Evolutionary conservation across 2,329 filamentous ascomycete species (phyloP).

Genomic region (Fusarium drepaniforme): DNA sequence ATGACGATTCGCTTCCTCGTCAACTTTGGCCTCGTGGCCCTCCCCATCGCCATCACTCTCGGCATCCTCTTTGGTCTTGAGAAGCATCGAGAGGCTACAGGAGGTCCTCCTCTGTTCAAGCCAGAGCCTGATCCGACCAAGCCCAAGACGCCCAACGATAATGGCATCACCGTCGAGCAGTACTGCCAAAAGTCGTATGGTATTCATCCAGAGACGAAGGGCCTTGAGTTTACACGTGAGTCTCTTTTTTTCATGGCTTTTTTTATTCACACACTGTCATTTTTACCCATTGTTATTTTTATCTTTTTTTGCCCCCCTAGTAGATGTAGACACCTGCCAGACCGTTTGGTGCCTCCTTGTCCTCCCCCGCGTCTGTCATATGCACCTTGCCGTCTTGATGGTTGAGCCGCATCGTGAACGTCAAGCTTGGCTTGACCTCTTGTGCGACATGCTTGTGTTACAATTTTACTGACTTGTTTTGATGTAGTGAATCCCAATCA

Average conservation of each 20-base stretch:
- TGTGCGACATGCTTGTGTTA: not conserved
- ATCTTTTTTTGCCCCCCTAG: not conserved
- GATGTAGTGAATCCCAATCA: constrained; percentile 68
- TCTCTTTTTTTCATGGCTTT: constrained; percentile 5
- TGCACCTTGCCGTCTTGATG: not conserved
- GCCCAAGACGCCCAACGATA: constrained; percentile 33
- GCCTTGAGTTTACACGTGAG: constrained; percentile 62
- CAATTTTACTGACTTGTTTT: constrained; percentile 26
- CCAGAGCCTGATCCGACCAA: constrained; percentile 32
- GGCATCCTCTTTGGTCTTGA: constrained; percentile 64
- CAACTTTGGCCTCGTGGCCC: constrained; percentile 62
- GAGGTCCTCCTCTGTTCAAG: constrained; percentile 59
- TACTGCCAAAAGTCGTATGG: constrained; percentile 49
- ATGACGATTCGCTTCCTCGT: constrained; percentile 59
- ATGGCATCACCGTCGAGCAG: constrained; percentile 32
- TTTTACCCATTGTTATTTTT: constrained; percentile 1
- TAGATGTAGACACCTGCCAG: not conserved
- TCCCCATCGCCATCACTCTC: constrained; percentile 63
- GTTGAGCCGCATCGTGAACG: not conserved
- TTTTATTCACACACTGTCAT: not conserved
- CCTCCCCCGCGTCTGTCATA: not conserved
- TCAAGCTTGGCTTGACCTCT: not conserved
- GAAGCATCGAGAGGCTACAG: constrained; percentile 55
- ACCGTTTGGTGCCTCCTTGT: not conserved
- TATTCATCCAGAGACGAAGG: constrained; percentile 57